A percentile compares a stretch with the other conserved stretches of the same genome.
These are phyloP conservation scores for Ogataea nonfermentans DNA, from an alignment of 805 yeast genomes.

Conservation along the genomic window DNA sequence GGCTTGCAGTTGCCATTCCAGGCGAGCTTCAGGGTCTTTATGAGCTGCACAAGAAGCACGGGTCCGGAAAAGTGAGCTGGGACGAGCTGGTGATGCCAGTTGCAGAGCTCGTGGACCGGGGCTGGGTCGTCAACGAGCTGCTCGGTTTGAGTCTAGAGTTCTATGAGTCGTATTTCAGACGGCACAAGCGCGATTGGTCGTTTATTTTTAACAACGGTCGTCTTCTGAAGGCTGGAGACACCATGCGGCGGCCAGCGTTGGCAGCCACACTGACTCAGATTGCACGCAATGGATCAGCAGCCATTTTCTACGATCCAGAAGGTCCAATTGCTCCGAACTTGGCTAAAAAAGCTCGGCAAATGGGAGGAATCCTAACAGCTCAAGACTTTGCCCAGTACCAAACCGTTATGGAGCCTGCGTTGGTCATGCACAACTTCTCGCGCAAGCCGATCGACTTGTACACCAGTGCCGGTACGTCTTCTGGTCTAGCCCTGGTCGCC, in stretches of 20 bases:
- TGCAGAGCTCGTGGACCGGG: conserved; percentile 57
- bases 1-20: conserved; percentile 85
- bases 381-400: conserved; percentile 68
- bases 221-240: conserved; percentile 52
- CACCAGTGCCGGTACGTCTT: conserved; percentile 70
- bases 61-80: conserved; percentile 76
- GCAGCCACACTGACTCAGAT: conserved; percentile 67
- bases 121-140: conserved; percentile 55
- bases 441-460: conserved; percentile 36
- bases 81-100: conserved; percentile 72
- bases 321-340: conserved; percentile 69
- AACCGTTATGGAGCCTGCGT: conserved; percentile 46
- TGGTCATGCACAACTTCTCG: conserved; percentile 38
- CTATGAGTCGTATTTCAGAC: conserved; percentile 35
- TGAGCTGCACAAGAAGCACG: conserved; percentile 54
- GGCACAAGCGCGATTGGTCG: conserved; percentile 49
- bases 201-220: conserved; percentile 44
- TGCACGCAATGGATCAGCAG: conserved; percentile 76
- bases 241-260: conserved; percentile 52
- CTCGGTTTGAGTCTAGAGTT: conserved; percentile 42
- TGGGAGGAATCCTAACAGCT: conserved; percentile 65
- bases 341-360: conserved; percentile 44
- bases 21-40: conserved; percentile 90
- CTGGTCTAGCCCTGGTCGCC: conserved; percentile 78
- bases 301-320: conserved; percentile 77